Evolutionary conservation across 192 early-diverging fungal genomes (phyloP).

Genomic region (Dispira parvispora): DNA sequence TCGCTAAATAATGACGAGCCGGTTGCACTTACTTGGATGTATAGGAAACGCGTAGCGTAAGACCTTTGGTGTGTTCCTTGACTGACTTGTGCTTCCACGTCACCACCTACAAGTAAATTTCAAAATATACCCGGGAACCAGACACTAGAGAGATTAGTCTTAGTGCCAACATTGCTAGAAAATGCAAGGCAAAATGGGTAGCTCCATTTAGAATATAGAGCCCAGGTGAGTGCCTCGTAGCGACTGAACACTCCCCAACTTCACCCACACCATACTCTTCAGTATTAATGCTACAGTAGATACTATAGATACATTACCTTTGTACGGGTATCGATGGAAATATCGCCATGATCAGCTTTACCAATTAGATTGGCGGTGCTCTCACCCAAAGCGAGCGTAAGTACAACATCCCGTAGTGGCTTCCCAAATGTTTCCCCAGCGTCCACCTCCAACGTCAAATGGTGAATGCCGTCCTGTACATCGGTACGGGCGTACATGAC

Average conservation of each 20-base stretch:
- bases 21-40: background rate
- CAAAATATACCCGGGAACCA: too few relatives aligned
- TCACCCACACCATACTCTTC: background rate
- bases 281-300: background rate
- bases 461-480: too few relatives aligned
- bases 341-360: background rate
- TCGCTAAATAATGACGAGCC: background rate
- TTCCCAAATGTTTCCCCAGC: background rate
- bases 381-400: background rate
- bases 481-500: background rate
- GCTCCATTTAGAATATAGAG: background rate
- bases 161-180: background rate
- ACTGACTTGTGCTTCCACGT: background rate
- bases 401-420: background rate
- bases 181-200: background rate
- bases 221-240: background rate
- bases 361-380: background rate
- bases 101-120: background rate
- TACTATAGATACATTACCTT: background rate
- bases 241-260: background rate
- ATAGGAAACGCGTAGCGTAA: background rate
- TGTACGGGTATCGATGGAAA: constrained; percentile 4
- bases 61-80: background rate
- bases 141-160: background rate
- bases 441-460: background rate